Conservation (phyloP, 2,329 filamentous ascomycete genomes). For the Knufia fluminis region DNA sequence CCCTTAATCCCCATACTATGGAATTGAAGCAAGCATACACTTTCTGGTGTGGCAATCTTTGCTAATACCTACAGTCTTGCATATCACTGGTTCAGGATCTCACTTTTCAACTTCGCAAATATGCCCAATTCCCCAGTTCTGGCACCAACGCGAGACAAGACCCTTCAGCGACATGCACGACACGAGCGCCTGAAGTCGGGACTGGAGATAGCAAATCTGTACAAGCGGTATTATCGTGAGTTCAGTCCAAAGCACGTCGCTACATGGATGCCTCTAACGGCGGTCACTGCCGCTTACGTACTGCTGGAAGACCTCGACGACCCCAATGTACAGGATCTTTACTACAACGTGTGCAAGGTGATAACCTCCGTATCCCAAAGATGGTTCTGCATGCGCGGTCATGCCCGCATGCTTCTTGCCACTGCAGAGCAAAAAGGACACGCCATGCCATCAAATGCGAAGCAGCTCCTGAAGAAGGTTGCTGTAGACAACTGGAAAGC, state of each 20-base stretch:
- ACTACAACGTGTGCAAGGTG: background rate
- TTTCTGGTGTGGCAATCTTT: background rate
- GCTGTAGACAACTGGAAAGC: background rate
- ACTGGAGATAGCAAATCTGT: background rate
- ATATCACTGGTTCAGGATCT: background rate
- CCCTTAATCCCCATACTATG: background rate
- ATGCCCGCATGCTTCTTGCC: background rate
- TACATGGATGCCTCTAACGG: background rate
- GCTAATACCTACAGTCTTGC: background rate
- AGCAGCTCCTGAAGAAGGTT: background rate
- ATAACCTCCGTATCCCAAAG: background rate
- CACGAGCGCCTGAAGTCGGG: background rate
- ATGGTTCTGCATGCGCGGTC: slow-evolving; percentile 3
- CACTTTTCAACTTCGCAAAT: background rate
- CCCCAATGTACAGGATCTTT: background rate
- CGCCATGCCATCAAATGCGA: background rate
- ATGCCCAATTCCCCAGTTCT: background rate
- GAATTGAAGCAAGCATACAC: background rate
- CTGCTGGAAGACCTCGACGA: background rate
- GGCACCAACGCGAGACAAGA: background rate
- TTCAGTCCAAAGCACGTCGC: background rate
- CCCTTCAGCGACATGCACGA: background rate
- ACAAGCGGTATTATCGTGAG: background rate
- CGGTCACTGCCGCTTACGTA: background rate
- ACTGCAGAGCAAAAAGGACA: slow-evolving; percentile 2